Conservation (phyloP, 495 filamentous ascomycete species). For the Xylaria castorea region DNA sequence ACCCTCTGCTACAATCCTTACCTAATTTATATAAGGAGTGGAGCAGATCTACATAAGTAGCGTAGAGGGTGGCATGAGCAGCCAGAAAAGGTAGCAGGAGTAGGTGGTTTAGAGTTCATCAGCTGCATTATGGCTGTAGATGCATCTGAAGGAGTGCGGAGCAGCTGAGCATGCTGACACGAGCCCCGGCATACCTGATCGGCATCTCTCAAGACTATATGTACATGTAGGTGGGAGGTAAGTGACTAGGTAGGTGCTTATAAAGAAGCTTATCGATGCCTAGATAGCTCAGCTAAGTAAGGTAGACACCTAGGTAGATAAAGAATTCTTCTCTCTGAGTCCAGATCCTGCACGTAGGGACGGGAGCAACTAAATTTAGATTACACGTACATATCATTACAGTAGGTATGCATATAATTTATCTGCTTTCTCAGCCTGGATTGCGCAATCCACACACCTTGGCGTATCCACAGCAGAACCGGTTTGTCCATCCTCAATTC, state of each 20-base stretch:
- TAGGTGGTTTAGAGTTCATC: no score
- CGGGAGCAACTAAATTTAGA: background rate
- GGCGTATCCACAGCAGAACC: background rate
- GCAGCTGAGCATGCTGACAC: conserved; percentile 4
- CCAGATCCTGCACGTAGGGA: background rate
- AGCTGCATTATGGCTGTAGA: background rate
- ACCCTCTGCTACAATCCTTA: no score
- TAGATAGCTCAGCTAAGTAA: background rate
- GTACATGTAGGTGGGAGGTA: background rate
- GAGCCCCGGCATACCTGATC: conserved; percentile 1
- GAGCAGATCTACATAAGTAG: no score
- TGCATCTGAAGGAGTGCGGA: background rate
- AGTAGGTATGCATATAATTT: background rate
- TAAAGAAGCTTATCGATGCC: background rate
- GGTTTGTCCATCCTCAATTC: background rate
- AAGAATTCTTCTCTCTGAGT: background rate
- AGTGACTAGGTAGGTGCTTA: background rate
- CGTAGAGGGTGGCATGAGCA: no score
- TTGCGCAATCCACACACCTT: background rate
- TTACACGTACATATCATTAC: background rate
- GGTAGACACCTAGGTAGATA: background rate
- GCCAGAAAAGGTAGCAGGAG: no score
- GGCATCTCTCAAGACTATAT: background rate
- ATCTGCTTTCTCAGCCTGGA: background rate
- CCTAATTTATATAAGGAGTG: no score